Evolutionary conservation across 1,284 basidiomycete species (phyloP).

Genomic region (Cerioporus squamosus): DNA sequence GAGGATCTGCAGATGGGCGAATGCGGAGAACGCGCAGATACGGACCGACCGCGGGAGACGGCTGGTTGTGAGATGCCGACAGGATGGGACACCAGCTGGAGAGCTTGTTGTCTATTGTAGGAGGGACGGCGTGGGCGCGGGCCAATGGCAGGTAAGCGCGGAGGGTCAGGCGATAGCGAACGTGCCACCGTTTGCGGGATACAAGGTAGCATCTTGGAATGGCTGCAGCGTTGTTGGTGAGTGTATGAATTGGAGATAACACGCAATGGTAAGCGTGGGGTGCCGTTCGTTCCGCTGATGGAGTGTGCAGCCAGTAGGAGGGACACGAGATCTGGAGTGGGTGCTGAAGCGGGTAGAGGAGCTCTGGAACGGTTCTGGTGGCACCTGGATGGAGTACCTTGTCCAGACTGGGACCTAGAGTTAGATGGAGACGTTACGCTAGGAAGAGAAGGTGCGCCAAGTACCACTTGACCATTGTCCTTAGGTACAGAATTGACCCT

Average conservation of each 20-base stretch:
- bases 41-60: neutral
- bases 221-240: too few species aligned
- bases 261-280: neutral
- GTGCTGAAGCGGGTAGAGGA: neutral
- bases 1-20: constrained; percentile 1
- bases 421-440: too few species aligned
- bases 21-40: neutral
- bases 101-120: neutral
- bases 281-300: neutral
- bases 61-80: neutral
- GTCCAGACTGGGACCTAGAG: neutral
- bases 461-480: too few species aligned
- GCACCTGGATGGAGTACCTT: neutral
- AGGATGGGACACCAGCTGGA: too few species aligned
- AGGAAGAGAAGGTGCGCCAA: too few species aligned
- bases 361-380: neutral
- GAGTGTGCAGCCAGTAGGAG: too few species aligned
- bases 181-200: too few species aligned
- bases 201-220: too few species aligned
- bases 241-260: neutral
- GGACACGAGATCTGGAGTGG: neutral
- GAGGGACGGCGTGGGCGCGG: neutral
- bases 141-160: neutral
- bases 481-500: too few species aligned
- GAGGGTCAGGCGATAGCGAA: neutral